These are phyloP conservation scores for Echites panduratus DNA, from an alignment of 257 asterid genomes.

Conservation along the genomic window DNA sequence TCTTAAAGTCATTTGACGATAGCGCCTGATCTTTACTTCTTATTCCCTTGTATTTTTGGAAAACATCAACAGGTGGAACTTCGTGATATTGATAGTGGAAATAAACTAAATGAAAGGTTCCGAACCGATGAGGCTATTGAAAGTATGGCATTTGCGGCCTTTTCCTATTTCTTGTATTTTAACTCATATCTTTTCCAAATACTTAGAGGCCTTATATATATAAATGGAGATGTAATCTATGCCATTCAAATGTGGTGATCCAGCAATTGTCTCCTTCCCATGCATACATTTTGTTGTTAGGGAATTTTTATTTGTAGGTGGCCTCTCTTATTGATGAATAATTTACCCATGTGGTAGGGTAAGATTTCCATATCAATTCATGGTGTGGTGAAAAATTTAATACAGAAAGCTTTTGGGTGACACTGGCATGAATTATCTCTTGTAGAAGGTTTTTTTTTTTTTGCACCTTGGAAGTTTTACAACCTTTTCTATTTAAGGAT, in stretches of 20 bases:
- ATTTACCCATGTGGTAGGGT: not conserved
- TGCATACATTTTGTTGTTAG: not conserved
- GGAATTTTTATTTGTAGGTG: not conserved
- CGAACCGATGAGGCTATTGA: constrained; percentile 89
- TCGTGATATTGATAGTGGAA: constrained; percentile 92
- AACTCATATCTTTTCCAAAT: not conserved
- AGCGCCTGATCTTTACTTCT: not conserved
- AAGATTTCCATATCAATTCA: not conserved
- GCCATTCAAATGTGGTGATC: not conserved
- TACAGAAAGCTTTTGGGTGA: not conserved
- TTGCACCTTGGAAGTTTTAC: not conserved
- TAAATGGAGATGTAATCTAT: not conserved
- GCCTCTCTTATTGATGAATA: not conserved
- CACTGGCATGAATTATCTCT: not conserved
- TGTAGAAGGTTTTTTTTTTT: too few relatives aligned
- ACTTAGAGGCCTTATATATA: not conserved
- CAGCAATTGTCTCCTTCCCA: not conserved
- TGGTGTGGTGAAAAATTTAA: not conserved
- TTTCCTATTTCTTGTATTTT: not conserved
- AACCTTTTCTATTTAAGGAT: not conserved
- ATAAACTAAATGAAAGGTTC: constrained; percentile 77
- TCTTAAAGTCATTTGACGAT: not conserved
- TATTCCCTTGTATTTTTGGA: constrained; percentile 17
- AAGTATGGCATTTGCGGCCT: constrained; percentile 41
- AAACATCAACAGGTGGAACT: constrained; percentile 74